Percentiles rank a stretch among this genome's conserved stretches.
These are phyloP conservation scores for Prunus padus DNA, from an alignment of 306 rosid genomes.

Conservation along the genomic window DNA sequence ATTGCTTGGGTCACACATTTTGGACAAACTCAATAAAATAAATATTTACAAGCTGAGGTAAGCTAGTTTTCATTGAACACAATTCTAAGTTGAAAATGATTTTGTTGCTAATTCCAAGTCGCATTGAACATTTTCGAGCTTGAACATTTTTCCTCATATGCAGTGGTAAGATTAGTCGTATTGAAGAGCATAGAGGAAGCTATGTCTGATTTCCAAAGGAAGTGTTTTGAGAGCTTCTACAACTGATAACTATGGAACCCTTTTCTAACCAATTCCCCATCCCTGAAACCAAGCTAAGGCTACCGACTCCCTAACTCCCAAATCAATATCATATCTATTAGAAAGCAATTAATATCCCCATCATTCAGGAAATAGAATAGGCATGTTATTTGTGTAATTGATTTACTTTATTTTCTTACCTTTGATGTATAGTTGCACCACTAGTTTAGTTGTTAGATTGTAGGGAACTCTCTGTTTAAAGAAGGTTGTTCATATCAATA, in stretches of 20 bases:
- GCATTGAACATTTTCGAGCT: conserved; percentile 11
- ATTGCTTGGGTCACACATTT: conserved; percentile 60
- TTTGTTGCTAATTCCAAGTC: conserved; percentile 15
- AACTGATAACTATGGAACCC: not conserved
- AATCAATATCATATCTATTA: not conserved
- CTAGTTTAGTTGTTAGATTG: too few species aligned
- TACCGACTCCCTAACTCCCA: not conserved
- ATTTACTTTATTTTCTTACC: too few species aligned
- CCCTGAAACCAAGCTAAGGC: not conserved
- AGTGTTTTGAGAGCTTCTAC: not conserved
- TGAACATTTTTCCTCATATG: conserved; percentile 25
- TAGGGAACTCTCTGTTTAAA: too few species aligned
- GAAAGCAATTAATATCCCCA: too few species aligned
- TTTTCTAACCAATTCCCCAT: too few species aligned
- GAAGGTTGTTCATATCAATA: too few species aligned
- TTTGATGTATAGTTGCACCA: too few species aligned
- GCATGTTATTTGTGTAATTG: too few species aligned
- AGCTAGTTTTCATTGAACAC: conserved; percentile 14
- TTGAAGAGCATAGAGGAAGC: conserved; percentile 48
- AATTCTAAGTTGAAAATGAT: not conserved
- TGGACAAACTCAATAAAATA: conserved; percentile 70
- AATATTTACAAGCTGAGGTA: conserved; percentile 75
- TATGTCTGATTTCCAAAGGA: conserved; percentile 32
- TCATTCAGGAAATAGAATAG: too few species aligned
- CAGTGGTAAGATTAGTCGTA: conserved; percentile 63